Percentiles rank a stretch among this genome's conserved stretches.
Conservation (phyloP, 225 moss, liverwort and hornwort species). For the Sphagnum tenellum region DNA sequence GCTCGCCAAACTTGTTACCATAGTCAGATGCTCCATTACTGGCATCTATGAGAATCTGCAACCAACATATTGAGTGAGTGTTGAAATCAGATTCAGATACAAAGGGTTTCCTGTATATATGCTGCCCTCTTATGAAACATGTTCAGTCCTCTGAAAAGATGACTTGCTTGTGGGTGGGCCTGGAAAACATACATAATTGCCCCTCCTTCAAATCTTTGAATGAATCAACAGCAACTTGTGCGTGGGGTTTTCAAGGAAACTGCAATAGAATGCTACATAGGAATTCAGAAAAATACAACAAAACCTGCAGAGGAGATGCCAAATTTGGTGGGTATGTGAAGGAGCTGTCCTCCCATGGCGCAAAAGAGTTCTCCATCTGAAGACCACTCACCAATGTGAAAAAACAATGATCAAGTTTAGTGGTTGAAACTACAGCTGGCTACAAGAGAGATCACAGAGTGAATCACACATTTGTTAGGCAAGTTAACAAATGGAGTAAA, state of each 20-base stretch:
- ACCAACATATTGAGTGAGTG: background rate
- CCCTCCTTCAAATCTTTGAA: too few species aligned
- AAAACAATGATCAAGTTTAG: background rate
- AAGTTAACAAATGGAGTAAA: too few species aligned
- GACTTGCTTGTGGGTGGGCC: too few species aligned
- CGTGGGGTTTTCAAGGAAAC: background rate
- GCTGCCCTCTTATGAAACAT: too few species aligned
- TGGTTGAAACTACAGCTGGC: too few species aligned
- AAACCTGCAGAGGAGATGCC: slow-evolving; percentile 95
- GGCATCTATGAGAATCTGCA: slow-evolving; percentile 93
- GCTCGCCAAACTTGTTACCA: slow-evolving; percentile 99
- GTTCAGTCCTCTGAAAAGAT: too few species aligned
- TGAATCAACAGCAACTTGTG: too few species aligned
- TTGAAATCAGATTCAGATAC: too few species aligned
- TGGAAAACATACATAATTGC: too few species aligned
- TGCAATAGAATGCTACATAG: background rate
- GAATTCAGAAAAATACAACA: background rate
- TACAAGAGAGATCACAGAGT: too few species aligned
- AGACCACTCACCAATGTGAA: slow-evolving; percentile 5
- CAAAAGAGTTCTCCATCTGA: slow-evolving; percentile 88
- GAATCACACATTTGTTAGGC: too few species aligned
- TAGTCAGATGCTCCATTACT: slow-evolving; percentile 99
- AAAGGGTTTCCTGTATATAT: too few species aligned
- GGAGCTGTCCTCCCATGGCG: slow-evolving; percentile 90
- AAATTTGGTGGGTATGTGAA: slow-evolving; percentile 85